Base-by-base conservation (phyloP, 257 asterid genomes). In the Fraxinus americana region DNA sequence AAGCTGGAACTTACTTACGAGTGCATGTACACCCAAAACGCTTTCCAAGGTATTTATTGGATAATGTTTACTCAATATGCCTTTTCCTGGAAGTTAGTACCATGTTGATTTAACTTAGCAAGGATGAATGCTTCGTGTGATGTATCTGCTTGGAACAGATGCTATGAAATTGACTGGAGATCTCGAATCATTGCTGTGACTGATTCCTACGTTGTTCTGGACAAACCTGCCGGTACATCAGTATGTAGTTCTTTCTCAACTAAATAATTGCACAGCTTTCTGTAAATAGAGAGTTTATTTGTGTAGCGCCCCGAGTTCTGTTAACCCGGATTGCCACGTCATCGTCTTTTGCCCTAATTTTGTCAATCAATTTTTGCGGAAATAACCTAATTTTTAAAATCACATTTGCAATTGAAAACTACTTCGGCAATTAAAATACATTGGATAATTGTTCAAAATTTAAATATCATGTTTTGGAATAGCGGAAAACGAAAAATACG, bases 151-250 rank as follows among this genome's bases (percentile, higher is more conserved):
- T 48, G 84, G 75, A 73, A 71, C 90, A 95, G 98, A 90, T 93
- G 98, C 86, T 95, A 95, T 71, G 93, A 93, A 77, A 91, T 95
- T 75, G 98, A 95, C 83, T 95, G 98, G 99, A 87, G 79, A 84
- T 93, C 97, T 57, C 91, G 99, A 86, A 83, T 95, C 80, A 79
- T 95, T 83, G 97, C 96, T 71, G 90, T 86, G 80, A 84, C 92
- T 25, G 96, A 89, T 45, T 73, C 83, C 82, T 93, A 89, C 65
- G 97, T 91, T 78, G 90, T 95, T 82, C 81, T 95, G 79, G 97
- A 95, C 89, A 95, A 95, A 83, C 99, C 99, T 82, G 98, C 99
- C 23, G 97, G 98, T 78, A 95, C 93, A 86, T 95, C 97, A 72
- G 99, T 93, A 90, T 80, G 99, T 95, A 71, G 27, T 48, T 63